Base-by-base conservation (phyloP, 2,329 filamentous ascomycete genomes). In the Septoria linicola region DNA sequence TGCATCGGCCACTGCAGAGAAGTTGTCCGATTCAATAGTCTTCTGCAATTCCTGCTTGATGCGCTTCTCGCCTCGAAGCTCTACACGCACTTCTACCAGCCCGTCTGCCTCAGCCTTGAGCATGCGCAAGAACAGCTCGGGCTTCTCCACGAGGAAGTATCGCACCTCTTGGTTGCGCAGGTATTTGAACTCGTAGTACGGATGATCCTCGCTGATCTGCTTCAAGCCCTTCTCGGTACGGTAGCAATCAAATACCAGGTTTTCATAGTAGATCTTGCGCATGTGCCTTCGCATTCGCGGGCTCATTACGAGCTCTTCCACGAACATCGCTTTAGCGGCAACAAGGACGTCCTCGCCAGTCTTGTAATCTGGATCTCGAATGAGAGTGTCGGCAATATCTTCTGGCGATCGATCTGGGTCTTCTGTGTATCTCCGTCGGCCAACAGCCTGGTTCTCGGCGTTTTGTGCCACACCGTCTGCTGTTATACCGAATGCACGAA, bases 131-230 rank as follows among this genome's bases (percentile, higher is more conserved):
- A 93, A 99, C 20, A 96, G 77, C 59, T 96, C 91, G 1, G 93
- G 93, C 46, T 88, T 84, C 45, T 84, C 82, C 2, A 89, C 87
- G 53, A 97, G 81, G 55, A 96, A 87, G 43, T 60, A 54, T n/a
- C 60, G 62, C 20, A 66, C 60, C 6, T 88, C 88, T 70, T 96
- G 91, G 63, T 93, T 90, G 58, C 89, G 84, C 16, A 99, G 78
- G 63, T 99, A 99, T 71, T 99, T 96, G 75, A 99, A 89, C 70
- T 97, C 93, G 68, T 97, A 97, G 70, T 95, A 97, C 0, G 90
- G 89, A 65, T 97, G 91, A 19, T 93, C 84, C 55, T 97, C 92
- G 62, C 96, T 91, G 61, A 99, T 97, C 65, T 89, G 88, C 51
- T 88, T 87, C 46, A 96, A 75, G 21, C 93, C 93, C 72, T 97